Evolutionary conservation across 257 asterid genomes (phyloP), one percentile per base, ranked within the genome.

Genomic region (Solanum lycopersicoides): DNA sequence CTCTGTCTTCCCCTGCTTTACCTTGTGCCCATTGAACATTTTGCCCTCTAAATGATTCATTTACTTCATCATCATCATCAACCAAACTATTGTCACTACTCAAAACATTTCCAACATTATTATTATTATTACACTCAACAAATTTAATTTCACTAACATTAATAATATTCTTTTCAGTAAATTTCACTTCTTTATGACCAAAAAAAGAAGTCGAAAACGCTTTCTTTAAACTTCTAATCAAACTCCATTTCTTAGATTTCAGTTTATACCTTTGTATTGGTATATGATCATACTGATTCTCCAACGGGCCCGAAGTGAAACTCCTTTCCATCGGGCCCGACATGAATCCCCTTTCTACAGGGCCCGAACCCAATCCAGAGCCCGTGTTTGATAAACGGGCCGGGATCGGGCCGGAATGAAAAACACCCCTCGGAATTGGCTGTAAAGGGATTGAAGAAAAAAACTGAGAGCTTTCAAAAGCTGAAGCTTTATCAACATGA

Each of bases 11-110:
- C 35, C 99, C 99, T 3, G 99, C 99, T 85, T 97, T 97, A 9
- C 99, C 99, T 88, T 96, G 99, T 3, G 99, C 99, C 99, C 99
- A 97, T 90, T 96, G 99, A 80, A 95, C 94, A 84, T 94, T 97
- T 86, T 92, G 96, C 65, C 97, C 93, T 15, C 94, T 92, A 84
- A 94, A 95, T 3, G 98, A 93, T 11, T 94, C 98, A 21, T 90
- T 89, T 13, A 93, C 95, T 42, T 91, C 95, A 42, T 94, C 90
- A 77, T 95, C 98, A 44, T 95, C 98, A 39, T 95, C 98, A n/a
- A 80, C 88, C 84, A 93, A 89, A 86, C 99, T 95, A 92, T 91
- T 89, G 45, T 93, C 93, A 35, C 96, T 94, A 85, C 98, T 94
- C 87, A 94, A 53, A 75, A 86, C 91, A 77, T 93, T 77, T 77